Evolutionary conservation across 2,329 filamentous ascomycete genomes (phyloP).

Genomic region (Diaporthe ilicicola): DNA sequence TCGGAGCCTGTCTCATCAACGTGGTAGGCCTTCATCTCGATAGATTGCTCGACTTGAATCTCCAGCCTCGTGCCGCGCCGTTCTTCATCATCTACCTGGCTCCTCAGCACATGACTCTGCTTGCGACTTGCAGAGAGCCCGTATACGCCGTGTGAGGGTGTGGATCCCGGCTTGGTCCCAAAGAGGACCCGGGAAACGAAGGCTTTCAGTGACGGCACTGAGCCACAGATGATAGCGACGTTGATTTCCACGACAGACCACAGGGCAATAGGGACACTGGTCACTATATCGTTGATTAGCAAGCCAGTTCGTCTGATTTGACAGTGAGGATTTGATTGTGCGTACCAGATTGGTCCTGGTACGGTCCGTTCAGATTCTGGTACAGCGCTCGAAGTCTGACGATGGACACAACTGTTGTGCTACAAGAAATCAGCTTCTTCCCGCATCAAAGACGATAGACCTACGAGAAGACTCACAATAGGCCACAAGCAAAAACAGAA

Average conservation of each 20-base stretch:
- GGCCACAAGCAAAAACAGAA: conserved; percentile 46
- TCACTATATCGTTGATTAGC: conserved; percentile 27
- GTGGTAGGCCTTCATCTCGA: conserved; percentile 33
- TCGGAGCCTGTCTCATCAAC: conserved; percentile 1
- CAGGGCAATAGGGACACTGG: conserved; percentile 37
- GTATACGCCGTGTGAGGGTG: neutral
- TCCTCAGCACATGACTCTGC: neutral
- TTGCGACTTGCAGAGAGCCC: neutral
- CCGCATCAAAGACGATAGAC: neutral
- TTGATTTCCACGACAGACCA: conserved; percentile 42
- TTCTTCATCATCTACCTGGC: neutral
- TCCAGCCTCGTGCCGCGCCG: conserved; percentile 36
- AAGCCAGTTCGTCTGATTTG: too few species aligned
- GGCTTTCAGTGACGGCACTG: conserved; percentile 49
- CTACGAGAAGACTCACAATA: conserved; percentile 36
- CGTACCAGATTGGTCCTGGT: conserved; percentile 30
- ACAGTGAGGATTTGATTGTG: neutral
- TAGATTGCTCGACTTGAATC: conserved; percentile 37
- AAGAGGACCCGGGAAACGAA: conserved; percentile 51
- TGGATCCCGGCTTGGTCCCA: conserved; percentile 1
- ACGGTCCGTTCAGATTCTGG: conserved; percentile 27
- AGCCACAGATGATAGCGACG: conserved; percentile 50
- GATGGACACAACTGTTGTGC: conserved; percentile 35
- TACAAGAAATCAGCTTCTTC: neutral
- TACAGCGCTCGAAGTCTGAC: conserved; percentile 37